These are phyloP conservation scores for Collybia mongolica DNA, from an alignment of 768 basidiomycete genomes.

Conservation along the genomic window DNA sequence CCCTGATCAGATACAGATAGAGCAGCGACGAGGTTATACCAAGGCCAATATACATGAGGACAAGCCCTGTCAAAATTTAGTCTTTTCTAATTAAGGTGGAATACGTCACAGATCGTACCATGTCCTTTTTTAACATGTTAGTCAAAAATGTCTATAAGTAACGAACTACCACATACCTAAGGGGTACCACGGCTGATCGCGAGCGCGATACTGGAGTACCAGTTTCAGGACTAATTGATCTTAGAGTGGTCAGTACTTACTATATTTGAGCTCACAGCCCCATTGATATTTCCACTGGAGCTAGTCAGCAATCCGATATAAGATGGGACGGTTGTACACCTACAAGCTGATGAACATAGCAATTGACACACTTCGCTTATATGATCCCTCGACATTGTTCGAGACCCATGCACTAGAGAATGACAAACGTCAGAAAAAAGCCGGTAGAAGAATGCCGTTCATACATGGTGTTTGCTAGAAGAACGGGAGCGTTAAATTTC, in stretches of 20 bases:
- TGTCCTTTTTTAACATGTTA: slow-evolving; percentile 19
- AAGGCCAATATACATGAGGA: slow-evolving; percentile 69
- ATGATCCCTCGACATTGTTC: slow-evolving; percentile 74
- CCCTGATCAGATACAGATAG: slow-evolving; percentile 42
- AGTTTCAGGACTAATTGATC: not conserved
- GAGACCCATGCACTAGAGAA: slow-evolving; percentile 49
- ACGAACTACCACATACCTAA: slow-evolving; percentile 29
- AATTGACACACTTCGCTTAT: slow-evolving; percentile 71
- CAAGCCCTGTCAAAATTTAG: slow-evolving; percentile 50
- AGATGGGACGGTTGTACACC: slow-evolving; percentile 16
- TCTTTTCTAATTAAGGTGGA: not conserved
- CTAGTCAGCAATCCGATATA: not conserved
- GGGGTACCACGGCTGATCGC: slow-evolving; percentile 67
- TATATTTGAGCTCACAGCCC: slow-evolving; percentile 75
- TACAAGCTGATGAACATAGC: slow-evolving; percentile 70
- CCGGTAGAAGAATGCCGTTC: slow-evolving; percentile 8
- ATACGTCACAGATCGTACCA: slow-evolving; percentile 14
- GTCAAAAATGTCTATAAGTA: not conserved
- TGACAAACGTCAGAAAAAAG: not conserved
- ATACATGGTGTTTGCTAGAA: slow-evolving; percentile 60
- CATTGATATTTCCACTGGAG: slow-evolving; percentile 67
- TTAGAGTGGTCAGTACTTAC: slow-evolving; percentile 33
- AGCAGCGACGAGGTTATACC: slow-evolving; percentile 49
- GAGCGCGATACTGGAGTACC: slow-evolving; percentile 55
- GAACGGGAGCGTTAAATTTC: not conserved